phyloP scores from a whole-genome alignment of 495 filamentous ascomycete genomes.

The Penicillium taxi region DNA sequence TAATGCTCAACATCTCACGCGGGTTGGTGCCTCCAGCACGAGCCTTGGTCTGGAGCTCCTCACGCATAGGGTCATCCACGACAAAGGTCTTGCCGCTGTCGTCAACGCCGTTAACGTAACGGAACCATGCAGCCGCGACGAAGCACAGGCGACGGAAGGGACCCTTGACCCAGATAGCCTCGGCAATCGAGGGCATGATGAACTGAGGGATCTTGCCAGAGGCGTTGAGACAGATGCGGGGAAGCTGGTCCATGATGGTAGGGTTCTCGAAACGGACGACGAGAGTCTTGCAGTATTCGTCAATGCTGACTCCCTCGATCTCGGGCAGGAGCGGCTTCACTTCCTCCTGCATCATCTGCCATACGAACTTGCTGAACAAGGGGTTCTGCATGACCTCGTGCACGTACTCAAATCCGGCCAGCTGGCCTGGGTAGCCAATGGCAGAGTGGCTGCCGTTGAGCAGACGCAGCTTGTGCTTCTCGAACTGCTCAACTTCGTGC shows the following conservation, averaged over 20 bases:
- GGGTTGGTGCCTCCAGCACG: slow-evolving; percentile 32
- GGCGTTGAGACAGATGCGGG: slow-evolving; percentile 38
- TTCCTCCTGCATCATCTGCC: slow-evolving; percentile 45
- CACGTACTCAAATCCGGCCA: slow-evolving; percentile 41
- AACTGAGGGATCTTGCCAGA: slow-evolving; percentile 46
- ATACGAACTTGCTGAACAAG: slow-evolving; percentile 31
- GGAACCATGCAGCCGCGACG: slow-evolving; percentile 42
- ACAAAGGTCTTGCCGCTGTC: slow-evolving; percentile 33
- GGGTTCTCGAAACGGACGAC: slow-evolving; percentile 45
- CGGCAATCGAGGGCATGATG: slow-evolving; percentile 44
- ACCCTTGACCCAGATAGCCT: slow-evolving; percentile 36
- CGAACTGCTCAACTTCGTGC: slow-evolving; percentile 38
- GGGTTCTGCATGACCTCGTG: slow-evolving; percentile 42
- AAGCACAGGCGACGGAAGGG: slow-evolving; percentile 42
- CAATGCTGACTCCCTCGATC: slow-evolving; percentile 39
- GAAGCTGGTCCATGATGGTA: slow-evolving; percentile 42
- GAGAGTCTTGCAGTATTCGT: slow-evolving; percentile 39
- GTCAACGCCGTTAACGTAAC: slow-evolving; percentile 37
- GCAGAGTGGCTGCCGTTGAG: slow-evolving; percentile 43
- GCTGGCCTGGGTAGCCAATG: slow-evolving; percentile 37
- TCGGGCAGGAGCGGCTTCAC: slow-evolving; percentile 38
- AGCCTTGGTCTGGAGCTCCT: slow-evolving; percentile 36
- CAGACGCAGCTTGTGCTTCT: slow-evolving; percentile 44
- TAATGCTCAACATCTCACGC: slow-evolving; percentile 29
- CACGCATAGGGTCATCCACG: slow-evolving; percentile 39